Percentiles rank a stretch among this genome's conserved stretches.
phyloP scores from a whole-genome alignment of 208 protist genomes.

The Entamoeba dispar region DNA sequence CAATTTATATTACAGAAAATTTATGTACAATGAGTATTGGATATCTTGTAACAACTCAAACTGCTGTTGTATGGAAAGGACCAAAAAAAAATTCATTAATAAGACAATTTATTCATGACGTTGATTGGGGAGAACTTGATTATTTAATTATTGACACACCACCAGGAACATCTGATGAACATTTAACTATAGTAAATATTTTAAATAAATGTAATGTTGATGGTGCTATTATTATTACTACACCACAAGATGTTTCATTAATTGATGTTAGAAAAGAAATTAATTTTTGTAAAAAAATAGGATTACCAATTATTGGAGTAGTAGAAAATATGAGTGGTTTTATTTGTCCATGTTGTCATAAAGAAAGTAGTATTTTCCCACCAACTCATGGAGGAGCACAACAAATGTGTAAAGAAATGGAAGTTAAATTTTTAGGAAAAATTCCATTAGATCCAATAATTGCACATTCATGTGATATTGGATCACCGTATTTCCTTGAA shows the following conservation, averaged over 20 bases:
- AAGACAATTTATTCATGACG: constrained; percentile 29
- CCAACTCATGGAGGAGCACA: background rate
- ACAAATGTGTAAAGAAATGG: background rate
- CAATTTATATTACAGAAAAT: background rate
- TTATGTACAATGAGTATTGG: constrained; percentile 21
- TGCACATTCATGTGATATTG: background rate
- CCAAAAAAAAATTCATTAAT: constrained; percentile 21
- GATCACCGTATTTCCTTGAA: background rate
- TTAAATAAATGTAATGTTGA: background rate
- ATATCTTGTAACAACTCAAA: constrained; percentile 7
- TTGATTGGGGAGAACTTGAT: constrained; percentile 62
- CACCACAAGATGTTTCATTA: constrained; percentile 58
- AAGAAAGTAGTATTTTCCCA: constrained; percentile 10
- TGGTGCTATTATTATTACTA: constrained; percentile 18
- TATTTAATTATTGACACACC: constrained; percentile 95
- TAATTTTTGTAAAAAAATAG: constrained; percentile 85
- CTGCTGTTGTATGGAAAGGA: constrained; percentile 27
- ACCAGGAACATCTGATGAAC: constrained; percentile 87
- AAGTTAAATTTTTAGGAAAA: background rate
- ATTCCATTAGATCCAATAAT: background rate
- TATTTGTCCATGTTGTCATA: constrained; percentile 17
- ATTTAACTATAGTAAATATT: constrained; percentile 17
- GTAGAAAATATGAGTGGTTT: constrained; percentile 97
- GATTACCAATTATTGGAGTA: constrained; percentile 76
- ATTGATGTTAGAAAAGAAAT: constrained; percentile 91